These are phyloP conservation scores for Pugionium dolabratum DNA, from an alignment of 345 rosid genomes.

Conservation along the genomic window DNA sequence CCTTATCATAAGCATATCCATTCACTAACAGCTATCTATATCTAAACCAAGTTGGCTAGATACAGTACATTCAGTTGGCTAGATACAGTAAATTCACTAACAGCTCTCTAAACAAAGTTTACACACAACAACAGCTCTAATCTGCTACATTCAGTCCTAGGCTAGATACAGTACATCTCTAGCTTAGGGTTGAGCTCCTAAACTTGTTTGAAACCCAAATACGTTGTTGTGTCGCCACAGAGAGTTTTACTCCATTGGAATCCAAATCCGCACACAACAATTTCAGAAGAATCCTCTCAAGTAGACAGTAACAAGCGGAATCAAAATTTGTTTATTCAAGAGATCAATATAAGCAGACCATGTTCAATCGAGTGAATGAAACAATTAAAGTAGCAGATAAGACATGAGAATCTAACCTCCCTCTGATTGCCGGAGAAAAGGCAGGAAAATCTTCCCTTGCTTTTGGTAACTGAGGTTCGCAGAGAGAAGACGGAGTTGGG, in stretches of 20 bases:
- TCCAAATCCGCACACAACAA: neutral
- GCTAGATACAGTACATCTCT: neutral
- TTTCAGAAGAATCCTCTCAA: neutral
- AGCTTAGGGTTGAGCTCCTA: no score
- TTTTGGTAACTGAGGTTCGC: slow-evolving; percentile 42
- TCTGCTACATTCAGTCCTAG: neutral
- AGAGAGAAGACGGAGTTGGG: slow-evolving; percentile 46
- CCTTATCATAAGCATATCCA: no score
- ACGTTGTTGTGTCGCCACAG: neutral
- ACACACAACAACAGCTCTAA: neutral
- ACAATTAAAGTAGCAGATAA: no score
- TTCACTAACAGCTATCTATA: no score
- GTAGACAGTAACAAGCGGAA: neutral
- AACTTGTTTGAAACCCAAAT: no score
- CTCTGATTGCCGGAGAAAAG: slow-evolving; percentile 68
- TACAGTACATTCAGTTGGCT: no score
- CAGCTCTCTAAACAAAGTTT: neutral
- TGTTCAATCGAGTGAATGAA: no score
- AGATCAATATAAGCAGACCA: no score
- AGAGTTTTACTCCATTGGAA: neutral
- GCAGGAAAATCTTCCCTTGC: slow-evolving; percentile 63
- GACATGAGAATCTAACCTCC: slow-evolving; percentile 47
- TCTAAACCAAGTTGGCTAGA: no score
- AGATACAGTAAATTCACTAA: no score
- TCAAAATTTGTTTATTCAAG: no score